Conservation (phyloP, 148 eudicot genomes). For the Polygonum maritimum region DNA sequence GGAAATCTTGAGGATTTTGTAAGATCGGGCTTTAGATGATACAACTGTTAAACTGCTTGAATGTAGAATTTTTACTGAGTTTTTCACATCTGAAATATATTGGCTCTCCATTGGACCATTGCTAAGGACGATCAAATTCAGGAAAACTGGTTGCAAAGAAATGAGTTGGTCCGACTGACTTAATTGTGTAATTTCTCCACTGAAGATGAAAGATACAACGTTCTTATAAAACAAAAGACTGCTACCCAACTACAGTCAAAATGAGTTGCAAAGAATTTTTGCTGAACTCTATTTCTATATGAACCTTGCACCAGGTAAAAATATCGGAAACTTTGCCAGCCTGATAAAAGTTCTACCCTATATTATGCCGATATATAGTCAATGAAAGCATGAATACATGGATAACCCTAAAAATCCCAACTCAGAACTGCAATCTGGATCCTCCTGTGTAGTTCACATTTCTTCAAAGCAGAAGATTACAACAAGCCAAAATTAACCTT, state of each 20-base stretch:
- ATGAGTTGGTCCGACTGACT: too few relatives aligned
- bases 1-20: neutral
- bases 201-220: neutral
- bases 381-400: neutral
- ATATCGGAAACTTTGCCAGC: neutral
- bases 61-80: neutral
- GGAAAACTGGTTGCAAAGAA: neutral
- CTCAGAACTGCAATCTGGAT: neutral
- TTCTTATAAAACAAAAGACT: constrained; percentile 1
- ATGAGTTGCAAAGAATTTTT: neutral
- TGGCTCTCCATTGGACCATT: neutral
- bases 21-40: neutral
- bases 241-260: neutral
- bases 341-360: neutral
- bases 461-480: neutral
- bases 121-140: neutral
- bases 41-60: neutral
- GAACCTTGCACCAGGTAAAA: neutral
- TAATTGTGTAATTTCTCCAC: neutral
- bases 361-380: neutral
- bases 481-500: neutral
- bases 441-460: neutral
- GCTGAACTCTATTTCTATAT: neutral
- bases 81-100: neutral
- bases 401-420: neutral